Evolutionary conservation across 2,329 filamentous ascomycete species (phyloP).

Genomic region (Plectosphaerella plurivora): DNA sequence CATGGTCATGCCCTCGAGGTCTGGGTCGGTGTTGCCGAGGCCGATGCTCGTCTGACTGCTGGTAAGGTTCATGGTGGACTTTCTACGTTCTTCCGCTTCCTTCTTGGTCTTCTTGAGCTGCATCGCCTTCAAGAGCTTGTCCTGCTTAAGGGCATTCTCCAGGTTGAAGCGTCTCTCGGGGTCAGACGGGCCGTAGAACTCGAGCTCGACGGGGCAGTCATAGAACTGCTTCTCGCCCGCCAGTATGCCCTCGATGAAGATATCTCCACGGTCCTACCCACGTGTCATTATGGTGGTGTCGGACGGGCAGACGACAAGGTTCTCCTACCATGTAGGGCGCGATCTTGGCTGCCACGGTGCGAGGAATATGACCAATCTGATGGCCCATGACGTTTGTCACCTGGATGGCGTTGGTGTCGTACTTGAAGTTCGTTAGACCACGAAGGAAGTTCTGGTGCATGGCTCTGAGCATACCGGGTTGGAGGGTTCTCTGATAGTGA

Average conservation of each 20-base stretch:
- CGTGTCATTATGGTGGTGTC: slow-evolving; percentile 6
- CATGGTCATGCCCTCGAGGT: slow-evolving; percentile 37
- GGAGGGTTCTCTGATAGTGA: slow-evolving; percentile 58
- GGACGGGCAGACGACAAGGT: background rate
- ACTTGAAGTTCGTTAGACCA: slow-evolving; percentile 25
- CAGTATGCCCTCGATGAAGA: slow-evolving; percentile 66
- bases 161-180: slow-evolving; percentile 46
- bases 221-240: slow-evolving; percentile 61
- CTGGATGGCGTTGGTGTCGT: slow-evolving; percentile 72
- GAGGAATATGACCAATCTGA: slow-evolving; percentile 78
- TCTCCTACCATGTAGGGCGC: slow-evolving; percentile 62
- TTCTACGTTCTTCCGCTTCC: slow-evolving; percentile 48
- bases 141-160: slow-evolving; percentile 57
- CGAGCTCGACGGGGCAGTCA: slow-evolving; percentile 69
- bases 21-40: slow-evolving; percentile 16
- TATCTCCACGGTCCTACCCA: slow-evolving; percentile 46
- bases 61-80: slow-evolving; percentile 30
- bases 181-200: slow-evolving; percentile 64
- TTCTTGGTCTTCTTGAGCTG: slow-evolving; percentile 50
- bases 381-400: slow-evolving; percentile 70
- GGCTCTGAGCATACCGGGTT: slow-evolving; percentile 44
- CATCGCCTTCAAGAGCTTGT: slow-evolving; percentile 58
- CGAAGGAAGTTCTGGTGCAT: background rate
- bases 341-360: slow-evolving; percentile 63
- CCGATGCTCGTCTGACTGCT: slow-evolving; percentile 33